phyloP scores from a whole-genome alignment of 2,329 filamentous ascomycete species.

The Metarhizium humberi region DNA sequence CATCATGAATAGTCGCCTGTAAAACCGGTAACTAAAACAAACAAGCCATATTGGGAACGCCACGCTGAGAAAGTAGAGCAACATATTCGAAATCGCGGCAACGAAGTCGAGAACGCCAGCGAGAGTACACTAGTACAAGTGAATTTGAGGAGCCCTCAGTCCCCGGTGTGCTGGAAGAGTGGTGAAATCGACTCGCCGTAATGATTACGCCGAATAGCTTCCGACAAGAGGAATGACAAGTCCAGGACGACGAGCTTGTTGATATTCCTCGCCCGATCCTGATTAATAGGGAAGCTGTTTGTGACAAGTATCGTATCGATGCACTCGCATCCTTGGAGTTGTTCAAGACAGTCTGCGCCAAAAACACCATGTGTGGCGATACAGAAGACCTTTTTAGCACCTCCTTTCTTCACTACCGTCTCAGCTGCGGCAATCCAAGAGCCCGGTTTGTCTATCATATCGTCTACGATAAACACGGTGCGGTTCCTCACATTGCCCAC shows the following conservation, averaged over 20 bases:
- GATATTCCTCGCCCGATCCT: constrained; percentile 58
- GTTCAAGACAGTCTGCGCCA: constrained; percentile 77
- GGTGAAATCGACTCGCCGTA: constrained; percentile 78
- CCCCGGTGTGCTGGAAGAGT: constrained; percentile 57
- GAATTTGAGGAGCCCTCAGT: constrained; percentile 27
- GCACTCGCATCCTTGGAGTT: constrained; percentile 85
- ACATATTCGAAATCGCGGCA: not conserved
- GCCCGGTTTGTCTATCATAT: constrained; percentile 96
- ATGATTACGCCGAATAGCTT: constrained; percentile 92
- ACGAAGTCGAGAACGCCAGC: not conserved
- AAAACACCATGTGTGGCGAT: constrained; percentile 96
- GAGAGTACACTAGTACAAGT: constrained; percentile 3
- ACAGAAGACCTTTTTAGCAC: constrained; percentile 90
- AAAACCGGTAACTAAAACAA: not conserved
- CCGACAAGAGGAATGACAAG: constrained; percentile 76
- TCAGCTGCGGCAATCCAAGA: constrained; percentile 98
- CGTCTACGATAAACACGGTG: constrained; percentile 89
- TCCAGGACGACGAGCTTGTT: constrained; percentile 86
- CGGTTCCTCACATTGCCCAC: constrained; percentile 87
- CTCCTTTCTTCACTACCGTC: constrained; percentile 87
- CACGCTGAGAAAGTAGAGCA: constrained; percentile 22
- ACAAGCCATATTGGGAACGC: constrained; percentile 18
- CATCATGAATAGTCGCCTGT: not conserved
- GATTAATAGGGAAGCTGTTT: constrained; percentile 88
- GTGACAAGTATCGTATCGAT: constrained; percentile 93